Evolutionary conservation across 768 basidiomycete genomes (phyloP), one percentile per base, ranked within the genome.

Genomic region (Boletus subcaerulescens): DNA sequence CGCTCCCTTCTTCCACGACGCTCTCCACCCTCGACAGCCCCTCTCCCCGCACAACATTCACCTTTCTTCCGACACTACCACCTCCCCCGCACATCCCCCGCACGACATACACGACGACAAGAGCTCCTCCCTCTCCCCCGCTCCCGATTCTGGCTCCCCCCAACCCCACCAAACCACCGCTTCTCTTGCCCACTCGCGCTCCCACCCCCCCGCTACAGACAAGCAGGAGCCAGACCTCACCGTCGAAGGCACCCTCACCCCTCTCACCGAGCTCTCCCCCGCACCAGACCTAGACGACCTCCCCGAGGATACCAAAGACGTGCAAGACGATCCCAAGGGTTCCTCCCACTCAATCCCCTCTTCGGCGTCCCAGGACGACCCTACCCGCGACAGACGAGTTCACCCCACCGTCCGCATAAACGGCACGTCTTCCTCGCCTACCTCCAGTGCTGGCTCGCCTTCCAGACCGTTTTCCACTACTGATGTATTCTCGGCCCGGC

Each of bases 211-310:
- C 12, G 44, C 20, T 26, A 31, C 66, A 11, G 73, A 74, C 40
- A 64, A 63, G 35, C 55, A 72, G 54, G 69, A 73, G 52, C 64
- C 61, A 10, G 72, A 74, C 57, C 72, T 75, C 39, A 70, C 75
- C 64, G 55, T 74, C 67, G 67, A 77, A 69, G 61, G 68, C 73
- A 69, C 56, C 60, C 85, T 85, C 20, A 89, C 88, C 0, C 89
- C 89, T 4, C 81, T 91, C 65, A 89, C 85, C 60, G 88, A 89
- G 58, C 81, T 89, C 24, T 88, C 88, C 9, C 84, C 86, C 1
- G 78, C 85, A 0, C 82, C 85, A 39, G 82, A 83, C 61, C 74
- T 75, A 22, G 82, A 83, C 45, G 82, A 82, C 31, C 22, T 49
- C 14, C 32, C 53, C 43, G 67, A 69, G 15, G 59, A 67, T 52